phyloP scores from a whole-genome alignment of 164 flowering plant species.

The Vitis rupestris region DNA sequence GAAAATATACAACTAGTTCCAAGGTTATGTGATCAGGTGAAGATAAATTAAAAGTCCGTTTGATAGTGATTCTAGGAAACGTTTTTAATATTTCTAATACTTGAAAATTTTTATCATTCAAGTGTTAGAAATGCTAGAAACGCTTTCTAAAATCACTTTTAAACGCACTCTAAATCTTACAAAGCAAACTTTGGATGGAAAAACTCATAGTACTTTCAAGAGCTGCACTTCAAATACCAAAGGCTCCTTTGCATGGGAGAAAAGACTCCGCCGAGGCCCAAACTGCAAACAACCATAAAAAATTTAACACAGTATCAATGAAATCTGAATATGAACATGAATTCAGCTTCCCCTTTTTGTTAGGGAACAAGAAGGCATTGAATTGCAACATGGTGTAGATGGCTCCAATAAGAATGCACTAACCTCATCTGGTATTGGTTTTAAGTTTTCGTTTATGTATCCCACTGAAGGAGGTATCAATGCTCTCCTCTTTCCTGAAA shows the following conservation, averaged over 20 bases:
- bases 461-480: constrained; percentile 88
- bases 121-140: too few relatives aligned
- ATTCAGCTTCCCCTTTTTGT: not conserved
- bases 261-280: constrained; percentile 92
- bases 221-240: constrained; percentile 93
- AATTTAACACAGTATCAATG: constrained; percentile 7
- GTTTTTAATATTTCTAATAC: too few relatives aligned
- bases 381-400: too few relatives aligned
- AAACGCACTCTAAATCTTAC: not conserved
- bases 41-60: too few relatives aligned
- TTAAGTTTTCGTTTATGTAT: constrained; percentile 62
- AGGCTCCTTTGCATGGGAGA: constrained; percentile 86
- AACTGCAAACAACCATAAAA: constrained; percentile 56
- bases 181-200: too few relatives aligned
- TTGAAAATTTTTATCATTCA: too few relatives aligned
- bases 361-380: too few relatives aligned
- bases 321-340: not conserved
- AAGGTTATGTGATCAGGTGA: too few relatives aligned
- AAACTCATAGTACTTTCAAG: constrained; percentile 55
- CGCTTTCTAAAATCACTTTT: too few relatives aligned
- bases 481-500: constrained; percentile 94
- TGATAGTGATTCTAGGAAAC: too few relatives aligned
- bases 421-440: constrained; percentile 94
- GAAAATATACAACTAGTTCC: too few relatives aligned
- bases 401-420: not conserved